Evolutionary conservation across 148 eudicot species (phyloP), one percentile per base, ranked within the genome.

Genomic region (Silene conica): DNA sequence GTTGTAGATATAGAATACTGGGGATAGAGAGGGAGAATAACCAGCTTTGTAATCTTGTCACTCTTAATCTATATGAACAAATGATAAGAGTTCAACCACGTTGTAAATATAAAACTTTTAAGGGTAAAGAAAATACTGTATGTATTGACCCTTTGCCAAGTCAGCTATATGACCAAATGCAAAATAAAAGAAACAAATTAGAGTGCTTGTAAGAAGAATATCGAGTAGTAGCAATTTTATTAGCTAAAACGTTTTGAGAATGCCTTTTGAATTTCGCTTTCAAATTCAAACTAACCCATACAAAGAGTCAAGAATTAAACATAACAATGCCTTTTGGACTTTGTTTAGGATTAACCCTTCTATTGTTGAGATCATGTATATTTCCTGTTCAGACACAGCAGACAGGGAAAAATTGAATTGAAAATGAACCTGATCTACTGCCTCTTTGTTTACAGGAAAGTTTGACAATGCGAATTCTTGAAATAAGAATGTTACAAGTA

Each of bases 1-100:
- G 98, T 93, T 48, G 98, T 93, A 57, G 98, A 93, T 81, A 93
- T 91, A 31, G 98, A 93, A 76, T 74, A 93, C 68, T 93, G 98
- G 71, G 98, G 98, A 76, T 93, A 93, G 8, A 93, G 90, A 58
- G 98, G 98, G 59, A 93, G 87, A 50, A 93, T 86, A 31, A 93
- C 97, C 43, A 93, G 95, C 82, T 73, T 91, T 67, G 92, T 87
- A 58, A 93, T 85, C 75, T 79, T 86, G 78, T 93, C 98, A 79
- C 76, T 89, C 78, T 89, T 93, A 71, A 93, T 93, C 98, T 93
- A 88, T 18, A 67, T 6, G 25, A 21, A 78, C 52, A 74, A 80
- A 25, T 6, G 45, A 52, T 62, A 80, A 4, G 20, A 50, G 79
- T 20, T 77, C 41, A 85, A 21, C 61, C 23, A 76, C 56, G 69